Percentiles rank a stretch among this genome's conserved stretches.
phyloP scores from a whole-genome alignment of 2,329 filamentous ascomycete species.

The Exophiala sp. region DNA sequence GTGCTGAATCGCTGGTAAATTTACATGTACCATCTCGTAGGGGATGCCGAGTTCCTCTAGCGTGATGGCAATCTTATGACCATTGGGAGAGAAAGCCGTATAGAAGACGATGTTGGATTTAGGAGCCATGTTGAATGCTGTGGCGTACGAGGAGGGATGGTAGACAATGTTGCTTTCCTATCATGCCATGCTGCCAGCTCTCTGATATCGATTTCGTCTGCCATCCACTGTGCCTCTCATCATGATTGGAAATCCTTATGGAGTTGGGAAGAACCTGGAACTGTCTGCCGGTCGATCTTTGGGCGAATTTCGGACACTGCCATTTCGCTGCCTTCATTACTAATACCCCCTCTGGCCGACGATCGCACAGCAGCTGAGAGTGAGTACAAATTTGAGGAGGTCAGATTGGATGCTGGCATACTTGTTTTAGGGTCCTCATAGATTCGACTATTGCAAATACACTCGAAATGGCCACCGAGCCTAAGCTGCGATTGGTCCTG shows the following conservation, averaged over 20 bases:
- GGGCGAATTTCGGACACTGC: background rate
- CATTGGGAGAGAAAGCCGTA: constrained; percentile 33
- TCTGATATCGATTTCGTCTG: too few relatives aligned
- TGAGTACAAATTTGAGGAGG: too few relatives aligned
- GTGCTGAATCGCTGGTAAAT: constrained; percentile 61
- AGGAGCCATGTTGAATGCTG: constrained; percentile 20
- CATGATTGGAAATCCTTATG: background rate
- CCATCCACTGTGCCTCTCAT: background rate
- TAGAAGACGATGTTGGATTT: constrained; percentile 33
- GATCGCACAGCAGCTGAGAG: background rate
- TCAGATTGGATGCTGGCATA: too few relatives aligned
- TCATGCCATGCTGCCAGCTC: too few relatives aligned
- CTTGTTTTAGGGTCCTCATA: too few relatives aligned
- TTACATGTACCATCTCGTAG: constrained; percentile 29
- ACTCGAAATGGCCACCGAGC: background rate
- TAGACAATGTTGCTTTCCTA: too few relatives aligned
- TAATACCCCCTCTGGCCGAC: background rate
- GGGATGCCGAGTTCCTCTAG: constrained; percentile 35
- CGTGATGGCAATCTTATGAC: constrained; percentile 37
- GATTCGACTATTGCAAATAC: background rate
- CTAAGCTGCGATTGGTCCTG: constrained; percentile 4
- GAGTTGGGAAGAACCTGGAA: too few relatives aligned
- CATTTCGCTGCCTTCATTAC: background rate
- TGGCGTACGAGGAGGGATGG: too few relatives aligned
- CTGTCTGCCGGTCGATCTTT: background rate